These are phyloP conservation scores for Theileria annulata DNA, from an alignment of 169 alveolate species.

Conservation along the genomic window DNA sequence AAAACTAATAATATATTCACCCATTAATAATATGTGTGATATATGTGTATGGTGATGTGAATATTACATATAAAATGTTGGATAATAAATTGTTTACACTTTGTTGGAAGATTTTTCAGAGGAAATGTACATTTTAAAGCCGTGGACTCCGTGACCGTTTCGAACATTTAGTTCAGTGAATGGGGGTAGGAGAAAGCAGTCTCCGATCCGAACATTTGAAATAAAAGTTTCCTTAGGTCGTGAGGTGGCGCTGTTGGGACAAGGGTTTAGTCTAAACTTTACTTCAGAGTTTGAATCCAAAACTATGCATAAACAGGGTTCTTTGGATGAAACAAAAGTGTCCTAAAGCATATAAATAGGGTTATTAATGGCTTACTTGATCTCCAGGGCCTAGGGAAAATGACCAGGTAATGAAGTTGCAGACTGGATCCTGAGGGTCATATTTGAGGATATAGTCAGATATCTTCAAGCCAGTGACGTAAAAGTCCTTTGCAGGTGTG, in stretches of 20 bases:
- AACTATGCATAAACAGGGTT: slow-evolving; percentile 16
- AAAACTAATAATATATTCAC: too few species aligned
- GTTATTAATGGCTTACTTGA: slow-evolving; percentile 22
- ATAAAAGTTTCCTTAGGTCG: not conserved
- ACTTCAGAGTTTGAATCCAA: slow-evolving; percentile 28
- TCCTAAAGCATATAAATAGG: slow-evolving; percentile 12
- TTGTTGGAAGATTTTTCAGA: slow-evolving; percentile 12
- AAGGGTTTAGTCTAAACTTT: not conserved
- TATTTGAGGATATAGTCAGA: slow-evolving; percentile 14
- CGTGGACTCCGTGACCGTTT: slow-evolving; percentile 11
- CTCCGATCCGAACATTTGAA: slow-evolving; percentile 16
- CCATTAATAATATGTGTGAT: too few species aligned
- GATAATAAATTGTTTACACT: too few species aligned
- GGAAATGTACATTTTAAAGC: slow-evolving; percentile 45
- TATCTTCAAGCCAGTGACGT: slow-evolving; percentile 13
- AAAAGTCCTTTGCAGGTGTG: slow-evolving; percentile 7
- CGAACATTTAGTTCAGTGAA: slow-evolving; percentile 20
- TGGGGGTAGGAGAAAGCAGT: slow-evolving; percentile 36
- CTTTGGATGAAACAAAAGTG: slow-evolving; percentile 6
- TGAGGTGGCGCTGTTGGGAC: not conserved
- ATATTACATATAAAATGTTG: not conserved
- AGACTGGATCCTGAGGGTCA: slow-evolving; percentile 34
- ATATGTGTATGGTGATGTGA: too few species aligned
- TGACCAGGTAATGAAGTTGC: slow-evolving; percentile 38
- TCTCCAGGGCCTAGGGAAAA: slow-evolving; percentile 23